Evolutionary conservation across 257 asterid species (phyloP).

Genomic region (Solanum bulbocastanum): DNA sequence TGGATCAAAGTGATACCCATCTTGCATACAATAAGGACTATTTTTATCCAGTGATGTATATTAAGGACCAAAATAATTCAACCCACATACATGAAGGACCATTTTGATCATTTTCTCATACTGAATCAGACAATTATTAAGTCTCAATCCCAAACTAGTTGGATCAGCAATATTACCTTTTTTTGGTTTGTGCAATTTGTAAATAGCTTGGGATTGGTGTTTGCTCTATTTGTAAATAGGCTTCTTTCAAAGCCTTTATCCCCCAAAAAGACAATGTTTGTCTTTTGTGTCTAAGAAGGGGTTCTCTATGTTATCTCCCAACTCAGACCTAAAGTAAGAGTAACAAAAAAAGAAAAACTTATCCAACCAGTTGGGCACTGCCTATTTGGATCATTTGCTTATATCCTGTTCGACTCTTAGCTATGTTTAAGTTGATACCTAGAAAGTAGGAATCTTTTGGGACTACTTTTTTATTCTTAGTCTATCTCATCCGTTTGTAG

Average conservation of each 20-base stretch:
- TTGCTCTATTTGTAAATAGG: neutral
- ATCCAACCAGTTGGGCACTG: neutral
- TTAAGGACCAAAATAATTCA: too few species aligned
- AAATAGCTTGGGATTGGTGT: neutral
- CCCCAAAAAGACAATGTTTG: neutral
- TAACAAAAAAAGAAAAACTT: neutral
- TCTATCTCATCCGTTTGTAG: neutral
- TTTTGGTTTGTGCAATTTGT: neutral
- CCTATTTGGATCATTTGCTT: neutral
- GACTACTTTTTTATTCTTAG: neutral
- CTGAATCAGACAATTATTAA: neutral
- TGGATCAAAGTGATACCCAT: too few species aligned
- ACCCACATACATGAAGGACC: too few species aligned
- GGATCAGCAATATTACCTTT: neutral
- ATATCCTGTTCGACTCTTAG: neutral
- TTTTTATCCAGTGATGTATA: too few species aligned
- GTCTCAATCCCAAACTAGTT: neutral
- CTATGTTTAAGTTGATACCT: neutral
- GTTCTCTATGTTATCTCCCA: neutral
- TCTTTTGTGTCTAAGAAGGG: neutral
- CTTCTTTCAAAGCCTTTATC: neutral
- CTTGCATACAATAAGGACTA: too few species aligned
- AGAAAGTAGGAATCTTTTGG: neutral
- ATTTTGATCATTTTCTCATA: neutral
- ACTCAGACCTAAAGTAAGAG: neutral